These are phyloP conservation scores for Papilionanthe hybrid DNA, from an alignment of 116 monocot species.

Conservation along the genomic window DNA sequence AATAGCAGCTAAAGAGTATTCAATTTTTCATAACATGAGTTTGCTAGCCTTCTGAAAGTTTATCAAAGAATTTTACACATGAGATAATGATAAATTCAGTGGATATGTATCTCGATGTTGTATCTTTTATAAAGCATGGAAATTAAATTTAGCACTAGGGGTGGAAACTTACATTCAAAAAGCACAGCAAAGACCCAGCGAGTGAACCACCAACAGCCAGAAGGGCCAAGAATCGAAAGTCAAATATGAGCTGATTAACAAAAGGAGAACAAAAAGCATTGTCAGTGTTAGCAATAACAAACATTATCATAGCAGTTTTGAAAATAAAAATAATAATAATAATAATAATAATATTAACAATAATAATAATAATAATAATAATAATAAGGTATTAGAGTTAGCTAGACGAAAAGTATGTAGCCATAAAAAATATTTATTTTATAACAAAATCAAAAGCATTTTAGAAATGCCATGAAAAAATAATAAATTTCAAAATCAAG, in stretches of 20 bases:
- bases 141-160: neutral
- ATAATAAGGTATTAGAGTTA: neutral
- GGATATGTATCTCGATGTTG: neutral
- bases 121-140: neutral
- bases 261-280: neutral
- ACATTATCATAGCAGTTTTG: neutral
- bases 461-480: neutral
- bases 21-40: no score
- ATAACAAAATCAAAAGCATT: neutral
- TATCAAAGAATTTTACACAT: neutral
- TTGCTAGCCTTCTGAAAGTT: no score
- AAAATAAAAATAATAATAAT: no score
- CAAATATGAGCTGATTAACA: constrained; percentile 73
- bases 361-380: neutral
- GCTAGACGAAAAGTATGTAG: neutral
- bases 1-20: no score
- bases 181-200: constrained; percentile 88
- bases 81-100: neutral
- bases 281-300: neutral
- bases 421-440: neutral
- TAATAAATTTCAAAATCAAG: neutral
- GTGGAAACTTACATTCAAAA: constrained; percentile 66
- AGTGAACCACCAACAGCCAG: constrained; percentile 92
- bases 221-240: constrained; percentile 94
- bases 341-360: neutral